A percentile compares a stretch with the other conserved stretches of the same genome.
These are phyloP conservation scores for Eucalyptus cloeziana DNA, from an alignment of 345 rosid genomes.

Conservation along the genomic window DNA sequence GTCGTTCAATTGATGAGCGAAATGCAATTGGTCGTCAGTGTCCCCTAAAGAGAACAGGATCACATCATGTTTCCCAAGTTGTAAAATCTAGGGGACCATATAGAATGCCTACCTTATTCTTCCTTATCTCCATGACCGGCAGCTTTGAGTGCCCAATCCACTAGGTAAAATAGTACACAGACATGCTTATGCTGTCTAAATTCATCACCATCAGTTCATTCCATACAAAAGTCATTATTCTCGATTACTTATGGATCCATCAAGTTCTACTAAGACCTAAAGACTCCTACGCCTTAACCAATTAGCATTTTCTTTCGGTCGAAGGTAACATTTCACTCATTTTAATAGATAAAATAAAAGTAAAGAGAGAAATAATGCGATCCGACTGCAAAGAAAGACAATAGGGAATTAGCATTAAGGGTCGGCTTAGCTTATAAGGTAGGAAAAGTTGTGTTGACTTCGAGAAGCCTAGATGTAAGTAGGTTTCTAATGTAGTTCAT, in stretches of 20 bases:
- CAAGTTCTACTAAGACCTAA: background rate
- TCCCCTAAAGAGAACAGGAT: background rate
- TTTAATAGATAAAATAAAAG: too few species aligned
- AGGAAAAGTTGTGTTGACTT: background rate
- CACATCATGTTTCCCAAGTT: background rate
- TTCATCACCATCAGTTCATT: background rate
- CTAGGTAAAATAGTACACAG: background rate
- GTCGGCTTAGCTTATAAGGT: background rate
- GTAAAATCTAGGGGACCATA: background rate
- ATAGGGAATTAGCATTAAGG: background rate
- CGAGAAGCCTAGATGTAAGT: background rate
- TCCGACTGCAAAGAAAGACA: accelerated
- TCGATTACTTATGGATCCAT: background rate
- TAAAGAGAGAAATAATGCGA: background rate
- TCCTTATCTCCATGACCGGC: background rate
- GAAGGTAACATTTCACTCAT: background rate
- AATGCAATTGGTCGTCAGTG: background rate
- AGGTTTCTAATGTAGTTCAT: too few species aligned
- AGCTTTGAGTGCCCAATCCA: background rate
- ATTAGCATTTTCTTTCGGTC: background rate
- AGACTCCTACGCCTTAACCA: background rate
- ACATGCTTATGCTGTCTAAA: background rate
- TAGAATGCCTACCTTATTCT: background rate
- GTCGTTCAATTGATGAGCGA: background rate
- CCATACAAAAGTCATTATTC: background rate